phyloP scores from a whole-genome alignment of 192 early-diverging fungal species.

The Paraglomus brasilianum region DNA sequence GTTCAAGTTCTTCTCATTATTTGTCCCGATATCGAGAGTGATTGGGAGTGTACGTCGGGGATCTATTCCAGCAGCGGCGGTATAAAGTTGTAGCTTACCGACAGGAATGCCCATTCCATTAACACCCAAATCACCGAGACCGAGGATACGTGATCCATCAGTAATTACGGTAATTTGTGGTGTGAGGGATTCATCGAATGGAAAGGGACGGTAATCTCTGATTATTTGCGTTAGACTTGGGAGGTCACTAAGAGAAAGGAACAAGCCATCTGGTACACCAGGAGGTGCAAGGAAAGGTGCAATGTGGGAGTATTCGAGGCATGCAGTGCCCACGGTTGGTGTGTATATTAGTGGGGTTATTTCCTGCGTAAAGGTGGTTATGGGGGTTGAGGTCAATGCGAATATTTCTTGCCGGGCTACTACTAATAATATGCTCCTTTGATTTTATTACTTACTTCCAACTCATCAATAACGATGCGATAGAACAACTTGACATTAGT shows the following conservation, averaged over 20 bases:
- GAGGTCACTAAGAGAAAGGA: conserved; percentile 73
- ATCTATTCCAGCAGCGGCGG: conserved; percentile 81
- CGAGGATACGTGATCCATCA: conserved; percentile 92
- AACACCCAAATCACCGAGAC: conserved; percentile 91
- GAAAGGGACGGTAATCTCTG: conserved; percentile 70
- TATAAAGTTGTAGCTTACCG: conserved; percentile 93
- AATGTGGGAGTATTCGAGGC: conserved; percentile 85
- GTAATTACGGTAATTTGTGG: conserved; percentile 93
- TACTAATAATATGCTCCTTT: background rate
- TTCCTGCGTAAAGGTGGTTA: conserved; percentile 48
- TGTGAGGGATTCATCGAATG: conserved; percentile 49
- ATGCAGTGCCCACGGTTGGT: conserved; percentile 81
- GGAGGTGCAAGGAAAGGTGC: conserved; percentile 82
- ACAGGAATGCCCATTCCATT: conserved; percentile 96
- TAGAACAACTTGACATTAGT: conserved; percentile 86
- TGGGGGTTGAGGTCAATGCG: background rate
- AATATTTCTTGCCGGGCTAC: background rate
- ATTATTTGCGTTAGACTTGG: conserved; percentile 77
- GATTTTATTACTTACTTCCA: conserved; percentile 52
- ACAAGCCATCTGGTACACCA: conserved; percentile 79
- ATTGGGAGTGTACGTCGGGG: conserved; percentile 87
- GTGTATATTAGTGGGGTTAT: conserved; percentile 79
- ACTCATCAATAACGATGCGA: conserved; percentile 68
- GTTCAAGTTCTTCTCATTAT: conserved; percentile 75
- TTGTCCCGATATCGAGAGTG: conserved; percentile 88